Conservation (phyloP, 768 basidiomycete genomes). For the Tylopilus intermedius region DNA sequence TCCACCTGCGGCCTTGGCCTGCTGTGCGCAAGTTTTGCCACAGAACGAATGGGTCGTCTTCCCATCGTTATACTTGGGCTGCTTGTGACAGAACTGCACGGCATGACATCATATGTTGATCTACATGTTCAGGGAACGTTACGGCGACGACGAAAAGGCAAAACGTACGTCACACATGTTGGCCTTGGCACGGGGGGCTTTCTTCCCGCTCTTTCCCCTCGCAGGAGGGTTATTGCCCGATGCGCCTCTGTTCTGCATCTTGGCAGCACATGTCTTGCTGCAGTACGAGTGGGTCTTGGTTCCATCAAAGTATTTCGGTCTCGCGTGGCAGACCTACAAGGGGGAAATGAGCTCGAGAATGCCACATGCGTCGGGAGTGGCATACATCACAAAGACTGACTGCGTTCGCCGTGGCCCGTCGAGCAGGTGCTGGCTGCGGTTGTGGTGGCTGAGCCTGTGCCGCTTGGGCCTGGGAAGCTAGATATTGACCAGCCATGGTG, state of each 20-base stretch:
- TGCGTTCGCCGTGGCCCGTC: conserved; percentile 22
- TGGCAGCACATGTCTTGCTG: conserved; percentile 52
- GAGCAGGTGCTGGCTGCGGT: conserved; percentile 19
- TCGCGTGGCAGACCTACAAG: conserved; percentile 47
- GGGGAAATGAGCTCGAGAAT: neutral
- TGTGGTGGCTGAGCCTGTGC: conserved; percentile 22
- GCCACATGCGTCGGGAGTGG: conserved; percentile 8
- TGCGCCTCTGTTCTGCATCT: conserved; percentile 33
- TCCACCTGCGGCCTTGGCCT: conserved; percentile 32
- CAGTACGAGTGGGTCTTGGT: conserved; percentile 54
- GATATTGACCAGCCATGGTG: conserved; percentile 34
- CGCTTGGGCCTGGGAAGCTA: conserved; percentile 29
- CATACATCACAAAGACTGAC: conserved; percentile 50
- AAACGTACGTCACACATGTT: conserved; percentile 49
- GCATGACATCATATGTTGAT: conserved; percentile 8
- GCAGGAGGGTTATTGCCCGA: conserved; percentile 25
- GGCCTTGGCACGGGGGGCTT: conserved; percentile 23
- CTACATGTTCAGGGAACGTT: neutral
- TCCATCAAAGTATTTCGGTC: conserved; percentile 55
- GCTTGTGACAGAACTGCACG: conserved; percentile 50
- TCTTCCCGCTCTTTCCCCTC: conserved; percentile 23
- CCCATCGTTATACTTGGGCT: conserved; percentile 58
- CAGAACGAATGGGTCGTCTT: conserved; percentile 58
- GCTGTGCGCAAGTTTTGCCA: conserved; percentile 57
- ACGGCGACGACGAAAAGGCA: conserved; percentile 6